phyloP scores from a whole-genome alignment of 257 asterid genomes.

The Solanum paucissectum region DNA sequence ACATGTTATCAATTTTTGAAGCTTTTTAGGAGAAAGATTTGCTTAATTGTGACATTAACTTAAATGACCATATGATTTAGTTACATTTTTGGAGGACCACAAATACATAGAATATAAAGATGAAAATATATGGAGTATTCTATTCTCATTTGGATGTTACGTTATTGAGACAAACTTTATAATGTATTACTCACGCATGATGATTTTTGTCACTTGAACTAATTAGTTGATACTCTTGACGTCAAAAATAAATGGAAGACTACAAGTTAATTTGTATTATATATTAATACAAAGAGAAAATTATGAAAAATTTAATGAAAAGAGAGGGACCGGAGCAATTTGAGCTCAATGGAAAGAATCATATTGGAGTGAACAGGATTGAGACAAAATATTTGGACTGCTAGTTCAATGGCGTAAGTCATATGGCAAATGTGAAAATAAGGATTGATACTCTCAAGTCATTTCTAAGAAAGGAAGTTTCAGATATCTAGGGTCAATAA shows the following conservation, averaged over 20 bases:
- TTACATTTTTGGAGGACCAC: neutral
- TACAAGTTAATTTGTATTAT: neutral
- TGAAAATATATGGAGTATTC: neutral
- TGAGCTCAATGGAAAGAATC: neutral
- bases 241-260: neutral
- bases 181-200: neutral
- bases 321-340: neutral
- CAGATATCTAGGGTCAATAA: neutral
- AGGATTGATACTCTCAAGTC: neutral
- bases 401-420: neutral
- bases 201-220: neutral
- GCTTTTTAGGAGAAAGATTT: neutral
- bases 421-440: neutral
- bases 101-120: neutral
- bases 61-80: neutral
- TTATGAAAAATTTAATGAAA: neutral
- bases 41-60: neutral
- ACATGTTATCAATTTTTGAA: neutral
- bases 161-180: neutral
- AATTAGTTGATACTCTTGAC: neutral
- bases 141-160: neutral
- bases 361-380: neutral
- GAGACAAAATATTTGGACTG: neutral
- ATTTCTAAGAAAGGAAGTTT: neutral
- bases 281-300: neutral